phyloP scores from a whole-genome alignment of 148 eudicot genomes.

The Suaeda aralocaspica region DNA sequence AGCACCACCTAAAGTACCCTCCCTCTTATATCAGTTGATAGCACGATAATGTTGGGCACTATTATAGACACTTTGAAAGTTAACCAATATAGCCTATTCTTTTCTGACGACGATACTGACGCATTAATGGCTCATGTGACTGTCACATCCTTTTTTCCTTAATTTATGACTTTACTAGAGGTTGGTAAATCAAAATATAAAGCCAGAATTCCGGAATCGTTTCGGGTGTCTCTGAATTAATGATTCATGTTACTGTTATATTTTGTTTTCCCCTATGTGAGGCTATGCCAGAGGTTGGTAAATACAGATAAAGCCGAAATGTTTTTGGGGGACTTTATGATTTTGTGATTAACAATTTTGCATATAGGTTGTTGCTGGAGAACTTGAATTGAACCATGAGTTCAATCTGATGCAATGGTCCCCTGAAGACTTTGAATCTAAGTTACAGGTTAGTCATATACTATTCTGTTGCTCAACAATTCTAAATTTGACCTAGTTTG shows the following conservation, averaged over 20 bases:
- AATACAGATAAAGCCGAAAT: background rate
- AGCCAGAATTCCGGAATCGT: background rate
- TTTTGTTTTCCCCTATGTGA: background rate
- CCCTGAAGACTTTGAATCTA: constrained; percentile 91
- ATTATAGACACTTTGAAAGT: background rate
- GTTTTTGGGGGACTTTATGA: background rate
- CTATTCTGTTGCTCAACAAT: constrained; percentile 4
- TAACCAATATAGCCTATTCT: background rate
- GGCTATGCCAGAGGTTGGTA: background rate
- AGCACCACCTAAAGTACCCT: no score
- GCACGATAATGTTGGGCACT: background rate
- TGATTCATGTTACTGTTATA: background rate
- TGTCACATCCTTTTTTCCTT: no score
- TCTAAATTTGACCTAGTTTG: no score
- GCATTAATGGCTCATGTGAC: no score
- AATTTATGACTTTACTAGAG: no score
- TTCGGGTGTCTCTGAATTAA: background rate
- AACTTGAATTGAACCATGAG: constrained; percentile 77
- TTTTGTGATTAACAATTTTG: constrained; percentile 5
- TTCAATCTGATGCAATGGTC: constrained; percentile 66
- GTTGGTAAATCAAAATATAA: no score
- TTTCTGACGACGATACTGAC: no score
- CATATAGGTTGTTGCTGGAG: constrained; percentile 94
- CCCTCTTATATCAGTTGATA: no score
- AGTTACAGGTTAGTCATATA: constrained; percentile 60